Base-by-base conservation (phyloP, 2,329 filamentous ascomycete genomes). In the Aspergillus spinulosporus region DNA sequence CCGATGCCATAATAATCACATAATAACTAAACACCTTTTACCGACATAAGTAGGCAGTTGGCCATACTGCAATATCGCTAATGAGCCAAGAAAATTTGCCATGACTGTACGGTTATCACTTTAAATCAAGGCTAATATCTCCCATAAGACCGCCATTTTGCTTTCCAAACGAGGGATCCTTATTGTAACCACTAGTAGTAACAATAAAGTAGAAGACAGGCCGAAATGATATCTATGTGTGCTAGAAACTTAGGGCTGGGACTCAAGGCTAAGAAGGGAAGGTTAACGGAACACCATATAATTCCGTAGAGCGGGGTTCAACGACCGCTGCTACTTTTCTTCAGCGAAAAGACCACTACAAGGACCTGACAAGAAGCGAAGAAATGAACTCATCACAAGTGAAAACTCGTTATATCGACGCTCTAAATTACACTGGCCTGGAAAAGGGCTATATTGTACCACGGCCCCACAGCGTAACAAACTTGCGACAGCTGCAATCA, bases 351-450 rank as follows among this genome's bases (percentile, higher is more conserved):
- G 11, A 11, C 34, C 11, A 37, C 9, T 37, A 37, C 34, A 37
- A 12, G 11, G 6, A 12, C 11, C 4, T 37, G 11, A 37, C 11
- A 6, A 34, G 6, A 9, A 46, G 11, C 32, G 44, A 5, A 44
- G 29, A 15, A 21, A n/a, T 26, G 3, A 37, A 37, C 8, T 15
- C 31, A n/a, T 40, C 11, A 49, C 9, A 12, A n/a, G n/a, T 40
- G 29, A 28, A 28, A 45, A 40, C 11, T 56, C 5, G 12, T 52
- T 47, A 42, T 59, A 54, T 64, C 63, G 57, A 64, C 63, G 62
- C 60, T 69, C 65, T 69, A 69, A 58, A 69, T 65, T 68, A 68
- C 65, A 68, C 58, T 54, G 54, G 52, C 57, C 52, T 61, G 60
- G 55, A 55, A 60, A 57, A 59, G 55, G 28, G 14, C 43, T 34